Evolutionary conservation across 768 basidiomycete genomes (phyloP).

Genomic region (Glaciozyma antarctica): DNA sequence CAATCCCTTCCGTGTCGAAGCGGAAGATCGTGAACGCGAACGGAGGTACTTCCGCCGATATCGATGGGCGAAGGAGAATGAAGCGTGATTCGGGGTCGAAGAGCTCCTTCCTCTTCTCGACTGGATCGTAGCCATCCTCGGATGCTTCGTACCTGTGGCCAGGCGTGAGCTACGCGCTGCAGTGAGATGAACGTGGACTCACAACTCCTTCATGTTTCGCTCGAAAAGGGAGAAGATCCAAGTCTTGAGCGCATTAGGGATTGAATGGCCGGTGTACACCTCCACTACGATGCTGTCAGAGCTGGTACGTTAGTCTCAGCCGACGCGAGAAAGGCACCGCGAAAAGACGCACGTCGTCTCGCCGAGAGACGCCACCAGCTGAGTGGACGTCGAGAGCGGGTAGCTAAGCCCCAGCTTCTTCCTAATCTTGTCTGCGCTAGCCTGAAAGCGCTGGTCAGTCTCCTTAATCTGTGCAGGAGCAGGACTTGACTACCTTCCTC

Average conservation of each 20-base stretch:
- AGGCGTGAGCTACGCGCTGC: neutral
- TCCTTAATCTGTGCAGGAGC: neutral
- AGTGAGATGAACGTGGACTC: neutral
- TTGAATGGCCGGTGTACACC: neutral
- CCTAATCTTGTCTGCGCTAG: neutral
- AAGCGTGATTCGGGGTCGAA: constrained; percentile 57
- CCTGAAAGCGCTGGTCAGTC: neutral
- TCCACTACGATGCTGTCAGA: neutral
- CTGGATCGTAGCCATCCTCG: constrained; percentile 59
- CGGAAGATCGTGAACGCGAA: constrained; percentile 52
- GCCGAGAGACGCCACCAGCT: neutral
- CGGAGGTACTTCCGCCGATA: constrained; percentile 33
- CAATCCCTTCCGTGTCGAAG: constrained; percentile 56
- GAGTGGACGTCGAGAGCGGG: neutral
- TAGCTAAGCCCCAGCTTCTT: neutral
- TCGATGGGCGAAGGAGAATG: constrained; percentile 45
- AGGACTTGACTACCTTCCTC: neutral
- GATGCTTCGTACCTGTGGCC: constrained; percentile 48
- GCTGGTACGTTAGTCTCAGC: neutral
- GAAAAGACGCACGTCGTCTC: neutral
- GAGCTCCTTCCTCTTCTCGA: constrained; percentile 51
- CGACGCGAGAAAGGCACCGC: neutral
- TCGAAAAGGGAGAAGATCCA: neutral
- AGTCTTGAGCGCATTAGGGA: neutral
- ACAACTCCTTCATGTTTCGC: neutral